Conservation (phyloP, 192 early-diverging fungal genomes). For the Podila horticola region DNA sequence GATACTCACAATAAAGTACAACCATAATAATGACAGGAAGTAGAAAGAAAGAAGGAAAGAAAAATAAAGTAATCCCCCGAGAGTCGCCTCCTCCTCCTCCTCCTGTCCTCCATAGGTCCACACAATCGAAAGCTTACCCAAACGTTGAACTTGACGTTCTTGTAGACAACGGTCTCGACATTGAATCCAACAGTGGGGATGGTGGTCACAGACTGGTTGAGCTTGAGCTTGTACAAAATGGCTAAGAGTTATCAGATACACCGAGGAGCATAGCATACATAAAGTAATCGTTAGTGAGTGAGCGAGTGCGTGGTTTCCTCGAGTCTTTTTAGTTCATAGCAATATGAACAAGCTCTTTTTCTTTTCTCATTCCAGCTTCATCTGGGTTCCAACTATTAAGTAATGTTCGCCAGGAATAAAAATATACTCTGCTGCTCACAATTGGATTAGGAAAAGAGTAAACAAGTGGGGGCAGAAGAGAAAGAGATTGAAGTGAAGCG, state of each 20-base stretch:
- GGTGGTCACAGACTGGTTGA: slow-evolving; percentile 98
- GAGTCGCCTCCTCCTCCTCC: not conserved
- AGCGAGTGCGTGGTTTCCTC: not conserved
- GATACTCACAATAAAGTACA: too few species aligned
- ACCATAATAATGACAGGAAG: not conserved
- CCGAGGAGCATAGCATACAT: not conserved
- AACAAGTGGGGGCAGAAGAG: too few species aligned
- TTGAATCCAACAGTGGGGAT: slow-evolving; percentile 98
- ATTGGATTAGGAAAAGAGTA: too few species aligned
- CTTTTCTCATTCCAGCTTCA: not conserved
- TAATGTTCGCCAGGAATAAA: too few species aligned
- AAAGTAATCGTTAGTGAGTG: not conserved
- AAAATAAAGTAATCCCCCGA: not conserved
- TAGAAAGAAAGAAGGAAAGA: not conserved
- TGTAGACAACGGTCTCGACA: slow-evolving; percentile 88
- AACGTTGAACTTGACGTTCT: slow-evolving; percentile 86
- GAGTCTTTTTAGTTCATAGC: not conserved
- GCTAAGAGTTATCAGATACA: slow-evolving; percentile 51
- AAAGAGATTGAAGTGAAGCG: too few species aligned
- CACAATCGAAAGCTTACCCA: slow-evolving; percentile 58
- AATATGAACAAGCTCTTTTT: not conserved
- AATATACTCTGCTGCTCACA: too few species aligned
- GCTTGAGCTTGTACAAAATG: slow-evolving; percentile 98
- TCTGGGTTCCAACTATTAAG: slow-evolving; percentile 3
- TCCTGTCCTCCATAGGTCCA: not conserved